Conservation (phyloP, 2,329 filamentous ascomycete genomes). For the Plectosphaerella cucumerina region DNA sequence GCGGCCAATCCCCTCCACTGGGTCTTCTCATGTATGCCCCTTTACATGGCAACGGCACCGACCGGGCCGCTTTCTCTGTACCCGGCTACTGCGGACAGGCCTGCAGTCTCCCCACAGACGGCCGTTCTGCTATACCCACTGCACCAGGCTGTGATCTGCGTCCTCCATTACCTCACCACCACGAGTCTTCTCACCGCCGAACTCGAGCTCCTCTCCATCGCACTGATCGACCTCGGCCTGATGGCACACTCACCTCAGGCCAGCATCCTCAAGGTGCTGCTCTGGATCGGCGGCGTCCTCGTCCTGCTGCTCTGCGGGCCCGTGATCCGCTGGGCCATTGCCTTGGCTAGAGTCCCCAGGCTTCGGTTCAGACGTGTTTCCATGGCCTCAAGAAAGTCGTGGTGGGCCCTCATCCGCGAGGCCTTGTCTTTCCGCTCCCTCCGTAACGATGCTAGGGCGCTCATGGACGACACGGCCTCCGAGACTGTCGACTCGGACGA, state of each 20-base stretch:
- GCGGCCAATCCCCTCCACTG: conserved; percentile 71
- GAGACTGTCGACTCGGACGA: conserved; percentile 24
- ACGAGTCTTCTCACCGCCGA: conserved; percentile 86
- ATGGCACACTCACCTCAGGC: conserved; percentile 78
- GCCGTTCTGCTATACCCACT: conserved; percentile 72
- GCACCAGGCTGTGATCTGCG: conserved; percentile 70
- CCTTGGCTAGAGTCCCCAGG: conserved; percentile 80
- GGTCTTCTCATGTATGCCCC: conserved; percentile 68
- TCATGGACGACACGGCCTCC: conserved; percentile 24
- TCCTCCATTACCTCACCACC: conserved; percentile 76
- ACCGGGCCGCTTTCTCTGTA: conserved; percentile 12
- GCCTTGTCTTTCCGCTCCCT: conserved; percentile 43
- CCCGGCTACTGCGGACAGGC: conserved; percentile 20
- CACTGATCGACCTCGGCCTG: conserved; percentile 75
- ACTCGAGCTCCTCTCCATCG: conserved; percentile 78
- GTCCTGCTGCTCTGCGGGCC: conserved; percentile 69
- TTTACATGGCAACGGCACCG: conserved; percentile 27
- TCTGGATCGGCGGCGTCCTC: conserved; percentile 79
- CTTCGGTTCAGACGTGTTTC: conserved; percentile 74
- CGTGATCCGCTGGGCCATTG: conserved; percentile 78
- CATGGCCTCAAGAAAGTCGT: conserved; percentile 26
- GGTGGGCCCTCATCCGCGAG: conserved; percentile 34
- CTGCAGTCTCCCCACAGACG: conserved; percentile 47
- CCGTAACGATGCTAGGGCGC: conserved; percentile 30
- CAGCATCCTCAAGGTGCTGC: conserved; percentile 76